These are phyloP conservation scores for Fraxinus platypoda DNA, from an alignment of 305 asterid genomes.

Conservation along the genomic window DNA sequence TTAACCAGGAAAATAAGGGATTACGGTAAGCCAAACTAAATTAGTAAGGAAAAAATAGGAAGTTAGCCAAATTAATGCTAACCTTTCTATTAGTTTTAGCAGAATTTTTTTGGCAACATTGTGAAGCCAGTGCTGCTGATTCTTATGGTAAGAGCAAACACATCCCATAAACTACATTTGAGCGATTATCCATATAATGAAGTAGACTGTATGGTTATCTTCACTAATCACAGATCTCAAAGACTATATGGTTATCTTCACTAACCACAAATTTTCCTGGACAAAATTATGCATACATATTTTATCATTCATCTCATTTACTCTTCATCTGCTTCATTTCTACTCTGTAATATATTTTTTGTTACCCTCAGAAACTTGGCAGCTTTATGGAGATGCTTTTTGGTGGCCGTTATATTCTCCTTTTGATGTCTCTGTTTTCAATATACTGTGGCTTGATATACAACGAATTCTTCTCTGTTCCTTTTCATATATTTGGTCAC, in stretches of 20 bases:
- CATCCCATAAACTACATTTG: neutral
- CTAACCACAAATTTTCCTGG: neutral
- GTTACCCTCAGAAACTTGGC: conserved; percentile 82
- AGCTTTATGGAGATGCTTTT: conserved; percentile 99
- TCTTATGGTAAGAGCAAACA: conserved; percentile 7
- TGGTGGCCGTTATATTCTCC: conserved; percentile 95
- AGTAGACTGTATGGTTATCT: neutral
- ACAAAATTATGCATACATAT: neutral
- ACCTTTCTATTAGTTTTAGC: conserved; percentile 13
- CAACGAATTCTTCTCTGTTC: conserved; percentile 97
- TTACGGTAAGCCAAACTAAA: conserved; percentile 11
- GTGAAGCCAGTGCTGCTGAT: neutral
- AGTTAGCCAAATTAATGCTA: conserved; percentile 7
- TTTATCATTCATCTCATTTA: neutral
- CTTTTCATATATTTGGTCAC: conserved; percentile 91
- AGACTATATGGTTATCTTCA: neutral
- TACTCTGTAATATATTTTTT: conserved; percentile 13
- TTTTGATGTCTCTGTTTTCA: conserved; percentile 91
- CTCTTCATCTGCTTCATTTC: conserved; percentile 16
- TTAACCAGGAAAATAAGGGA: conserved; percentile 1
- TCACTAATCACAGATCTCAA: neutral
- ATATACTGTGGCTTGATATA: conserved; percentile 95
- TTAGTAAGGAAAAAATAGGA: conserved; percentile 11
- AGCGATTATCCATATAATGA: neutral
- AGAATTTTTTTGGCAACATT: neutral